These are phyloP conservation scores for rapeseed (Brassica napus) DNA, from an alignment of 345 rosid genomes.

Conservation along the genomic window DNA sequence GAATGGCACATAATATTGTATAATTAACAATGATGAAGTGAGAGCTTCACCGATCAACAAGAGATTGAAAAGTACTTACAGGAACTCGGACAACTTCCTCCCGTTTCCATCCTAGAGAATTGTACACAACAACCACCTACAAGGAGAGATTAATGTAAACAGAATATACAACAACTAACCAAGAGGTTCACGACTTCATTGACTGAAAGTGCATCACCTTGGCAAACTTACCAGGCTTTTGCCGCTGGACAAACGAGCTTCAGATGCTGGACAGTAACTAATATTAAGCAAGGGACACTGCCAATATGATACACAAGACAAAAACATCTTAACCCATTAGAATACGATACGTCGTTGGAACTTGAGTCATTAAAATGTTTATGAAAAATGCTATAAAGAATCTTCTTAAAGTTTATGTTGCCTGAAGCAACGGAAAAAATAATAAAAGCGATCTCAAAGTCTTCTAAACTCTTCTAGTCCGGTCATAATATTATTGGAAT, in stretches of 20 bases:
- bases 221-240: conserved; percentile 67
- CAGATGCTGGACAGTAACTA: conserved; percentile 92
- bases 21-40: neutral
- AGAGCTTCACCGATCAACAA: conserved; percentile 16
- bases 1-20: neutral
- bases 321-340: conserved; percentile 23
- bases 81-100: conserved; percentile 80
- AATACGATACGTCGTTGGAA: neutral
- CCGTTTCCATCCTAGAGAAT: conserved; percentile 88
- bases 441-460: neutral
- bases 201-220: conserved; percentile 11
- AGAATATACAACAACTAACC: conserved; percentile 23
- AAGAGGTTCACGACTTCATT: conserved; percentile 20
- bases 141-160: conserved; percentile 25
- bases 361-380: conserved; percentile 14
- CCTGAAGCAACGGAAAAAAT: conserved; percentile 3
- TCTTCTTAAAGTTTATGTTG: neutral
- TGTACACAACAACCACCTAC: conserved; percentile 76
- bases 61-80: conserved; percentile 48
- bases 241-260: conserved; percentile 56
- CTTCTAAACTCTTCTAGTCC: conserved; percentile 6
- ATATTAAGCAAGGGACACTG: conserved; percentile 95
- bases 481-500: conserved; percentile 9
- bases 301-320: conserved; percentile 38
- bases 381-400: conserved; percentile 7